Evolutionary conservation across 208 protist species (phyloP).

Genomic region (Kentomonas sorsogonicus): DNA sequence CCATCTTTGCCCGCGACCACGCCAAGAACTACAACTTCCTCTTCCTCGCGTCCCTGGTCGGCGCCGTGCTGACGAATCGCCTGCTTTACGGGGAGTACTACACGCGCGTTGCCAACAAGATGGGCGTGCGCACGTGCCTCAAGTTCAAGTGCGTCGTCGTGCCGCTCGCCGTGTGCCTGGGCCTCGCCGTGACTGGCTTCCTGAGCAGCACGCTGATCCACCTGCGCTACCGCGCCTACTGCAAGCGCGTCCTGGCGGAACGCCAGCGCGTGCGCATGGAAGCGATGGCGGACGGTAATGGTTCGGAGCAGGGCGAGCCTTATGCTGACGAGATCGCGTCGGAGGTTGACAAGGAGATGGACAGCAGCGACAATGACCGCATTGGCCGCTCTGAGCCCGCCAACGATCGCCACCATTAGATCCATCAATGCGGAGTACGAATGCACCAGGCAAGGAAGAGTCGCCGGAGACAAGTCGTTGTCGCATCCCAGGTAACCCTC

Average conservation of each 20-base stretch:
- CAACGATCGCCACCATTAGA: too few species aligned
- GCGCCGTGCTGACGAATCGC: conserved; percentile 31
- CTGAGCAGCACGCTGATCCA: conserved; percentile 1
- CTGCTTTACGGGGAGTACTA: conserved; percentile 37
- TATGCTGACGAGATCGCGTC: too few species aligned
- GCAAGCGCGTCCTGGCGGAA: conserved; percentile 9
- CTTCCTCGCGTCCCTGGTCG: conserved; percentile 16
- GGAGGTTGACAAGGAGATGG: too few species aligned
- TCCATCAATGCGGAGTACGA: too few species aligned
- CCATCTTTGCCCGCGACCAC: conserved; percentile 32
- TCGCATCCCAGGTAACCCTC: too few species aligned
- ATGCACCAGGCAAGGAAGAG: too few species aligned
- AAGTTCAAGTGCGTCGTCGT: conserved; percentile 6
- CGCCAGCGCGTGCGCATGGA: too few species aligned
- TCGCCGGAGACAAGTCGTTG: too few species aligned
- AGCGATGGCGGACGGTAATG: too few species aligned
- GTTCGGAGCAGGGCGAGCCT: too few species aligned
- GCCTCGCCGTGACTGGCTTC: neutral
- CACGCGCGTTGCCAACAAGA: conserved; percentile 18
- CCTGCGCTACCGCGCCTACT: conserved; percentile 9
- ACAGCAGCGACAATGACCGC: too few species aligned
- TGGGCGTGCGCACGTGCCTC: conserved; percentile 13
- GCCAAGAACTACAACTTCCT: conserved; percentile 41
- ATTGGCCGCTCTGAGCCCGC: too few species aligned
- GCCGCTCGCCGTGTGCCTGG: conserved; percentile 15